phyloP scores from a whole-genome alignment of 2,329 filamentous ascomycete genomes.

The Cercospora sp. region DNA sequence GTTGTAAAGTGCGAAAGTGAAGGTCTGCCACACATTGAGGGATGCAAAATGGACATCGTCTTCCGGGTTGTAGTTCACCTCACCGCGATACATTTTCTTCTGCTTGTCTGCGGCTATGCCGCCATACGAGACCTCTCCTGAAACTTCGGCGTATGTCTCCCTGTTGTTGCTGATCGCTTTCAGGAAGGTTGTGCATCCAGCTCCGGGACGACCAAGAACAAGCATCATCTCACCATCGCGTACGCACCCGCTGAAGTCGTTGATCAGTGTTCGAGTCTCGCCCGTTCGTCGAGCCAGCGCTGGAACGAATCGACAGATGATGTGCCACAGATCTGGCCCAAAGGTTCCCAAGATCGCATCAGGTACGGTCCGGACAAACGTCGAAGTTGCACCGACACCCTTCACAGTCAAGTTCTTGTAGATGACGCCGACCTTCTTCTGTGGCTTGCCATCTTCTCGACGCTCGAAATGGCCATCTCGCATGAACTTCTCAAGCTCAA shows the following conservation, averaged over 20 bases:
- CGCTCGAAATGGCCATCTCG: slow-evolving; percentile 75
- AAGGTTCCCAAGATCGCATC: slow-evolving; percentile 76
- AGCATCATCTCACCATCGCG: slow-evolving; percentile 68
- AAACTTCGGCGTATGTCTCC: slow-evolving; percentile 63
- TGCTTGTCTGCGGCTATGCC: slow-evolving; percentile 69
- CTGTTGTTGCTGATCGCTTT: slow-evolving; percentile 73
- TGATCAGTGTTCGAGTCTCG: slow-evolving; percentile 58
- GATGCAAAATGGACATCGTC: slow-evolving; percentile 74
- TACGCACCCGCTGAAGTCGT: slow-evolving; percentile 67
- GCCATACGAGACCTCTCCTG: slow-evolving; percentile 70
- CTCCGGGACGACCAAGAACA: slow-evolving; percentile 70
- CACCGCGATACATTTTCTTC: slow-evolving; percentile 67
- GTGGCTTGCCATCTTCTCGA: slow-evolving; percentile 63
- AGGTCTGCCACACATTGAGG: slow-evolving; percentile 74
- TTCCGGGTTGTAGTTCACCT: slow-evolving; percentile 77
- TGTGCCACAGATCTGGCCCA: slow-evolving; percentile 72
- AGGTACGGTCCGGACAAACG: slow-evolving; percentile 70
- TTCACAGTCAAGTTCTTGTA: slow-evolving; percentile 76
- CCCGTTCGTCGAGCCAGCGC: slow-evolving; percentile 51
- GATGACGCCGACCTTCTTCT: slow-evolving; percentile 75
- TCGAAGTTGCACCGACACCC: slow-evolving; percentile 65
- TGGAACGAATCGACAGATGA: slow-evolving; percentile 59
- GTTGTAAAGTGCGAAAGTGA: slow-evolving; percentile 72
- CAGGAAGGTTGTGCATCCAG: slow-evolving; percentile 74
- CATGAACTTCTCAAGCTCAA: slow-evolving; percentile 70